Base-by-base conservation (phyloP, 2,329 filamentous ascomycete genomes). In the Lasiodiplodia sp. region DNA sequence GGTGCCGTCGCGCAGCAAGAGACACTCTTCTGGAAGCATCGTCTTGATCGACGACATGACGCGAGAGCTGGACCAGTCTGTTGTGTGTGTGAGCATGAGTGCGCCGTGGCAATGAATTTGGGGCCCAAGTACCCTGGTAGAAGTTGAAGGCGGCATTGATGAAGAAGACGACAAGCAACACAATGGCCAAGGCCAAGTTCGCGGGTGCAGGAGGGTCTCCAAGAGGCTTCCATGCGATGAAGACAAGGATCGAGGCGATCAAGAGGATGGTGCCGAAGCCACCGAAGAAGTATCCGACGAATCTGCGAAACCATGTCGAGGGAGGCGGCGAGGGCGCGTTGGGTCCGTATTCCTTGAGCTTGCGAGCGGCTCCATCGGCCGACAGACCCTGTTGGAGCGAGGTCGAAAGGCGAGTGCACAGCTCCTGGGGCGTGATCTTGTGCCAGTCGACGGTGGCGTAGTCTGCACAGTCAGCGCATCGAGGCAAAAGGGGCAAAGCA, bases 21-120 rank as follows among this genome's bases (percentile, higher is more conserved):
- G 81, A 73, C 90, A 92, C 69, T 88, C 84, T 72, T 93, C 91
- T 0, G 92, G 92, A n/a, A 94, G 83, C 91, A 94, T 92, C 21
- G 87, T 90, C 58, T 90, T 92, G 76, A 94, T 94, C 0, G 90
- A 92, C 21, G 88, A 87, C 92, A 94, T 94, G 67, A 93, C 91
- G 5, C 89, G 83, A 1, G 87, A 91, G 0, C 90, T 91, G 2
- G 91, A 92, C 87, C 91, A 94, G 76, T 94, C 92, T 68, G 58
- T 37, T 4, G 11, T 23, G n/a, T 51, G 74, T 90, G 88, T 83
- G 86, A 91, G 51, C 23, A 8, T 18, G 74, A 87, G 86, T 10
- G 25, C 40, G 38, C 11, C 12, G 10, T 51, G 4, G 16, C 5
- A 90, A 7, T 14, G 2, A 2, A 6, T n/a, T 16, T 23, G 25